A percentile compares a stretch with the other conserved stretches of the same genome.
phyloP scores from a whole-genome alignment of 169 alveolate species.

The Plasmodium vivax region DNA sequence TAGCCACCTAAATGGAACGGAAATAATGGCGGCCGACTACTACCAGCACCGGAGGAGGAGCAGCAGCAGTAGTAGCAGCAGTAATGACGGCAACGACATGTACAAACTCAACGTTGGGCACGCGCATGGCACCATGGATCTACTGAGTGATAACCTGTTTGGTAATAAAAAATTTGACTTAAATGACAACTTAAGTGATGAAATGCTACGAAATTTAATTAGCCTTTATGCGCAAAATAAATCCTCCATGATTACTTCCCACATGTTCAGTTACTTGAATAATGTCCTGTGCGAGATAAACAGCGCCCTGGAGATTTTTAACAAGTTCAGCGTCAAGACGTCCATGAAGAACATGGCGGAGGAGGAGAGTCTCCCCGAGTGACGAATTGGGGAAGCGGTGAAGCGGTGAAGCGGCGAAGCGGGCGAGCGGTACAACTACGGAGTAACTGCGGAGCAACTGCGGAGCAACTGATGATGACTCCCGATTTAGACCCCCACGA shows the following conservation, averaged over 20 bases:
- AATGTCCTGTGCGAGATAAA: slow-evolving; percentile 68
- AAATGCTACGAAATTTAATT: slow-evolving; percentile 59
- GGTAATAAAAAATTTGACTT: slow-evolving; percentile 3
- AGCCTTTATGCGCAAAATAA: slow-evolving; percentile 63
- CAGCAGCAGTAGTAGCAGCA: not conserved
- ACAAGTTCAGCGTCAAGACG: slow-evolving; percentile 38
- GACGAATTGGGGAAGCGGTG: not conserved
- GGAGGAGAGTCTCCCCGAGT: not conserved
- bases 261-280: slow-evolving; percentile 55
- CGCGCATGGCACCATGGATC: not conserved
- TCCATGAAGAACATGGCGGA: slow-evolving; percentile 26
- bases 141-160: not conserved
- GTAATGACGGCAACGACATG: not conserved
- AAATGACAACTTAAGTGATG: slow-evolving; percentile 65
- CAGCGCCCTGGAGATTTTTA: slow-evolving; percentile 57
- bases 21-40: not conserved
- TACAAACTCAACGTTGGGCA: not conserved
- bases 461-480: slow-evolving; percentile 6
- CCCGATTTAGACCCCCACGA: not conserved
- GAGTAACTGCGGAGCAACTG: not conserved
- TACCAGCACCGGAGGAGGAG: not conserved
- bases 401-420: not conserved
- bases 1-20: not conserved
- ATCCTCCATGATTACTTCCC: slow-evolving; percentile 71
- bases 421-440: not conserved